These are phyloP conservation scores for Hyphopichia homilentoma DNA, from an alignment of 805 yeast species.

Conservation along the genomic window DNA sequence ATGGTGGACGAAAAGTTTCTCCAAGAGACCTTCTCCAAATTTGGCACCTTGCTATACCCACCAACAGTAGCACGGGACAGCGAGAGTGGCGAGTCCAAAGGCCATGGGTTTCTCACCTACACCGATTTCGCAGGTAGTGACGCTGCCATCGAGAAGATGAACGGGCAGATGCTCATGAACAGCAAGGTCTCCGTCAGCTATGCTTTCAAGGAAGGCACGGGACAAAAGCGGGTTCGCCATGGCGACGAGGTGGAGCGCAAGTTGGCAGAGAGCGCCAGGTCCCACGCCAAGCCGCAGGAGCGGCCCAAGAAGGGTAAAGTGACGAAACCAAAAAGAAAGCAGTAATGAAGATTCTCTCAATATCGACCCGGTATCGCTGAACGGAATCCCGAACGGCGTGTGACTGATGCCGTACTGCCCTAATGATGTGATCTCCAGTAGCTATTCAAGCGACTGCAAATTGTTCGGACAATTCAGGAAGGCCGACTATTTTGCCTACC, in stretches of 20 bases:
- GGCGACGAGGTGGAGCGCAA: slow-evolving; percentile 79
- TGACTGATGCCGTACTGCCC: too few relatives aligned
- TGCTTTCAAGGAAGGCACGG: slow-evolving; percentile 58
- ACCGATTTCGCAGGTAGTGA: slow-evolving; percentile 68
- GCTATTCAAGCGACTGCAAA: too few relatives aligned
- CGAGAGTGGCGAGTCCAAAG: slow-evolving; percentile 47
- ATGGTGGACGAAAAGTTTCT: slow-evolving; percentile 60
- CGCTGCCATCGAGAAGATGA: slow-evolving; percentile 62
- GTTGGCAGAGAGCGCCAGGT: slow-evolving; percentile 61
- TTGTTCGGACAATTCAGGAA: too few relatives aligned
- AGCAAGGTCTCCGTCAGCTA: slow-evolving; percentile 57
- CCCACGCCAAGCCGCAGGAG: slow-evolving; percentile 26
- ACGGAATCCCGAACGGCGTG: too few relatives aligned
- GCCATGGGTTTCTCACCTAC: slow-evolving; percentile 65
- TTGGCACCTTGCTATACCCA: slow-evolving; percentile 57
- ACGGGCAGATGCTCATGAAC: slow-evolving; percentile 69
- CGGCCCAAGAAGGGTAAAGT: too few relatives aligned
- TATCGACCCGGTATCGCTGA: too few relatives aligned
- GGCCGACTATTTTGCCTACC: too few relatives aligned
- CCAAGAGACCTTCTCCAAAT: slow-evolving; percentile 55
- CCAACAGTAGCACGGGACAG: slow-evolving; percentile 50
- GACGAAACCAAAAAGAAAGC: background rate
- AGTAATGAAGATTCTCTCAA: too few relatives aligned
- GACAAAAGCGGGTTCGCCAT: slow-evolving; percentile 50
- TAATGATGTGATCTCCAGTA: too few relatives aligned